Evolutionary conservation across 2,329 filamentous ascomycete genomes (phyloP).

Genomic region (Nigrograna mackinnonii): DNA sequence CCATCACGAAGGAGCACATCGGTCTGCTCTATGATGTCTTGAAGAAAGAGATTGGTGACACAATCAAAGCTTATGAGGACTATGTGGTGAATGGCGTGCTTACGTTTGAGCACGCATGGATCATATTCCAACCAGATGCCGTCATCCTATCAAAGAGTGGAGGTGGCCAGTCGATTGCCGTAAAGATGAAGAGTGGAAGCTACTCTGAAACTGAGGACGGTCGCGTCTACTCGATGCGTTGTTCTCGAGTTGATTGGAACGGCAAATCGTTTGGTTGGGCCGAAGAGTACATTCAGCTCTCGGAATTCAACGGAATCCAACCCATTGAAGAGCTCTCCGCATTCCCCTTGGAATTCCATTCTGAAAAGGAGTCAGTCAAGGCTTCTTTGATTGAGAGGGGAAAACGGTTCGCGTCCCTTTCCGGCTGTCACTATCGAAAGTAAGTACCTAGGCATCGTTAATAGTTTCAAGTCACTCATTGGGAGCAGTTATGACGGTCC

Average conservation of each 20-base stretch:
- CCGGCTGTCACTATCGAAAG: constrained; percentile 80
- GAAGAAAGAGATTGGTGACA: constrained; percentile 40
- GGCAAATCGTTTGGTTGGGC: constrained; percentile 30
- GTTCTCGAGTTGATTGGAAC: constrained; percentile 36
- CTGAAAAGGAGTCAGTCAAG: constrained; percentile 66
- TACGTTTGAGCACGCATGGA: constrained; percentile 47
- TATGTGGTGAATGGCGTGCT: constrained; percentile 39
- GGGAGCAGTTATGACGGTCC: not conserved
- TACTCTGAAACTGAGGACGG: constrained; percentile 24
- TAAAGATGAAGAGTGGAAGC: constrained; percentile 20
- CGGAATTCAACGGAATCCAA: constrained; percentile 71
- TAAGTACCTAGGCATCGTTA: no score
- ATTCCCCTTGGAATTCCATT: constrained; percentile 80
- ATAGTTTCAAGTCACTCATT: no score
- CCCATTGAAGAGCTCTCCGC: constrained; percentile 77
- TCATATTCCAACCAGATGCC: constrained; percentile 42
- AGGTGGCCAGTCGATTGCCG: constrained; percentile 21
- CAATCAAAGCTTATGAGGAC: constrained; percentile 43
- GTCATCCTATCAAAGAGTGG: constrained; percentile 25
- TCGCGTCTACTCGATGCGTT: constrained; percentile 20
- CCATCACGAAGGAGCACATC: constrained; percentile 36
- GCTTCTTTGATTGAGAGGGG: constrained; percentile 74
- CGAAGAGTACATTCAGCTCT: constrained; percentile 20
- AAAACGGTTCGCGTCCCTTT: constrained; percentile 76
- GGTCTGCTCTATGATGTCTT: constrained; percentile 41